A percentile compares a stretch with the other conserved stretches of the same genome.
Evolutionary conservation across 371 early-diverging fungal species (phyloP).

Genomic region (Coemansia sp.): DNA sequence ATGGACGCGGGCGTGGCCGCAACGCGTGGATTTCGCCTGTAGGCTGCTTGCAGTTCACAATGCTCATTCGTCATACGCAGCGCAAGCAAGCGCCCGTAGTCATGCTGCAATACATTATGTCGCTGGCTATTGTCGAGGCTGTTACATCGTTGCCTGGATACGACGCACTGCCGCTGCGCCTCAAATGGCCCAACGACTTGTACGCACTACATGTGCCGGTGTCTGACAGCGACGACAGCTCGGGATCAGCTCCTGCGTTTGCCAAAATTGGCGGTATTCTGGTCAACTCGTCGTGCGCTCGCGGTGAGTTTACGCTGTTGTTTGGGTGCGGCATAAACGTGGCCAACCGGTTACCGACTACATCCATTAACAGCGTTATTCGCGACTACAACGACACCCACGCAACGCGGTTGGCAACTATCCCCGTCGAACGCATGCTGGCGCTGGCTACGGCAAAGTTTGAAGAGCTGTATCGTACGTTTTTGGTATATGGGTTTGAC

Average conservation of each 20-base stretch:
- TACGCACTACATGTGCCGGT: conserved; percentile 58
- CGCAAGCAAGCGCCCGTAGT: conserved; percentile 56
- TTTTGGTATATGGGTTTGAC: conserved; percentile 69
- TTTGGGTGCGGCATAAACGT: conserved; percentile 86
- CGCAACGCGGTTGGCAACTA: conserved; percentile 50
- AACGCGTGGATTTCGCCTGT: conserved; percentile 92
- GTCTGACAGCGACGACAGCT: conserved; percentile 22
- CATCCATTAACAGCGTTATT: conserved; percentile 80
- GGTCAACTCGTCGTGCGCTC: conserved; percentile 72
- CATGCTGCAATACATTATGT: conserved; percentile 88
- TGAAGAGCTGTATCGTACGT: conserved; percentile 67
- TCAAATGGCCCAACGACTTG: conserved; percentile 98
- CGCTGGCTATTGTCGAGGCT: conserved; percentile 79
- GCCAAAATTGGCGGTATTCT: conserved; percentile 86
- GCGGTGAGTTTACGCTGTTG: conserved; percentile 73
- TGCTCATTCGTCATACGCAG: conserved; percentile 68
- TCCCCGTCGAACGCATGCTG: conserved; percentile 71
- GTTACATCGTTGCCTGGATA: conserved; percentile 69
- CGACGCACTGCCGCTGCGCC: conserved; percentile 69
- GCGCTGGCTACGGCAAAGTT: conserved; percentile 73
- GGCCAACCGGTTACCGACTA: conserved; percentile 76
- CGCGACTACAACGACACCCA: conserved; percentile 55
- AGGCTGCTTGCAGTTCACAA: conserved; percentile 87
- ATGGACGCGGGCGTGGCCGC: conserved; percentile 83
- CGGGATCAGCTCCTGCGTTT: conserved; percentile 9